Base-by-base conservation (phyloP, 371 early-diverging fungal species). In the Circinella umbellata region DNA sequence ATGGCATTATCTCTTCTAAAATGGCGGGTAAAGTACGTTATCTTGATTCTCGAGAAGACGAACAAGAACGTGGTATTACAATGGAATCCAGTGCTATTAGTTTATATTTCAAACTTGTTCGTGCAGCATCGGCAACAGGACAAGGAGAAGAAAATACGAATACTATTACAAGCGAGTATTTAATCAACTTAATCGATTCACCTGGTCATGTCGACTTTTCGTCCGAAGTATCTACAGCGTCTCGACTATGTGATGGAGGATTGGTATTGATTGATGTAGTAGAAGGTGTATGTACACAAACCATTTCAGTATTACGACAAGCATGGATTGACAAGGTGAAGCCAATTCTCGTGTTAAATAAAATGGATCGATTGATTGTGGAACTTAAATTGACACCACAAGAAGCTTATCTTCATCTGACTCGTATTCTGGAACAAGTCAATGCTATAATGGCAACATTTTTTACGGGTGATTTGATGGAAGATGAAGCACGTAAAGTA, bases 191-290 rank as follows among this genome's bases (percentile, higher is more conserved):
- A 63, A 98, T 99, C 68, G 99, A 99, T 81, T 98, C 99, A 8
- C 99, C 99, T 9, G 99, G 99, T 10, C 99, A 99, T 76, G 96
- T 99, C 47, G 99, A 99, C 80, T 99, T 99, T 79, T 94, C 98
- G 3, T 91, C 95, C 37, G 96, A 99, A 73, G 98, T 99, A 15
- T 95, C 96, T 7, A 94, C 97, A 15, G 98, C 99, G 2, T 96
- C 99, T 3, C 86, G 98, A 54, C 80, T 99, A 2, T 96, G 97
- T 54, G 99, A 99, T 74, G 99, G 98, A 38, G 98, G 94, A 11
- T 80, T 99, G 53, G 93, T 99, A 0, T 76, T 99, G 51, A 96
- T 99, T 6, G 99, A 99, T 85, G 96, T 93, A 1, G 96, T 98
- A 20, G 99, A 99, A 83, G 99, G 99, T 48, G 98, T 99, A 6